Base-by-base conservation (phyloP, 495 filamentous ascomycete species). In the Immersiella caudata region DNA sequence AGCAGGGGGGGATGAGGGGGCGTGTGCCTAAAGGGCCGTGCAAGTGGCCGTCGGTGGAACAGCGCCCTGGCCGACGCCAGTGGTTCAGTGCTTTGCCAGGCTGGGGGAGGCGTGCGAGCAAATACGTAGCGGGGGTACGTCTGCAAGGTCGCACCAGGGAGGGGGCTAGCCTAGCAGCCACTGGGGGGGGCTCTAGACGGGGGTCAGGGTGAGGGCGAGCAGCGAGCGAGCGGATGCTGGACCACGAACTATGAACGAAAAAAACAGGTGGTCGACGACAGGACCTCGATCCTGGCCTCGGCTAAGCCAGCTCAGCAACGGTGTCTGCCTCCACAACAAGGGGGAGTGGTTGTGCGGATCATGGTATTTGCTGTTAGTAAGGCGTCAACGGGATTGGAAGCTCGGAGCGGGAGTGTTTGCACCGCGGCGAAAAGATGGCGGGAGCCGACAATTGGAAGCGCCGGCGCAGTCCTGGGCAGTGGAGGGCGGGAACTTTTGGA, bases 81-180 rank as follows among this genome's bases (percentile, higher is more conserved):
- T 55, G 55, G 61, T 57, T 46, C 40, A 46, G 40, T 46, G 40
- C 40, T 46, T 46, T 51, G 57, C 60, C 46, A 60, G 46, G 33
- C 61, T 40, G 62, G 67, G 40, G 62, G 69, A 70, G 72, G 72
- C 62, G 72, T 74, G 71, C 66, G 72, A 64, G 65, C 72, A 69
- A 57, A 52, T 63, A 36, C 58, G 8, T 21, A 67, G 67, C 60
- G 68, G 68, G 64, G 66, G 64, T 69, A 55, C 60, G 68, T 63
- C 66, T 67, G 66, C 66, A 67, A 72, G 51, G 70, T 70, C 27
- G 67, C 68, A 73, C 70, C 49, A 52, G 62, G 40, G 58, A 67
- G 57, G 64, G n/a, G 54, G 59, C 59, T 33, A 22, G 50, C 26
- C 16, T 36, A 18, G 40, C 49, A 54, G 52, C 26, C 21, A 27